phyloP scores from a whole-genome alignment of 805 yeast genomes.

The Spathaspora hagerdaliae region DNA sequence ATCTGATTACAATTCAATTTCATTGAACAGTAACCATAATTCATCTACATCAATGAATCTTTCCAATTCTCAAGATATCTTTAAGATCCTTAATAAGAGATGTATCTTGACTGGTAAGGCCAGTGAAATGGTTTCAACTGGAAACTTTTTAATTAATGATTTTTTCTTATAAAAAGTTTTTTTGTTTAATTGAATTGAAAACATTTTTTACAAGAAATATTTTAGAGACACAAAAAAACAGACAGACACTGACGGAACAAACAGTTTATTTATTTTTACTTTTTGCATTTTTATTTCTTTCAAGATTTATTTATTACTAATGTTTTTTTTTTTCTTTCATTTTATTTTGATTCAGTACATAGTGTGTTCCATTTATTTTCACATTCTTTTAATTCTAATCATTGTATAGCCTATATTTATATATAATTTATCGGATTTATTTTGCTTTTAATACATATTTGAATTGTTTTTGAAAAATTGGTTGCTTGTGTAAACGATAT shows the following conservation, averaged over 20 bases:
- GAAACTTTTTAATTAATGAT: slow-evolving; percentile 39
- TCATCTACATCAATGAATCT: slow-evolving; percentile 18
- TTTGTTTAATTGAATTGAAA: background rate
- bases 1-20: slow-evolving; percentile 15
- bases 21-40: slow-evolving; percentile 5
- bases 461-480: too few species aligned
- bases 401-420: too few species aligned
- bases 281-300: background rate
- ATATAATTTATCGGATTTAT: too few species aligned
- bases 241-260: too few species aligned
- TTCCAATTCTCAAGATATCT: slow-evolving; percentile 17
- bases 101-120: slow-evolving; percentile 38
- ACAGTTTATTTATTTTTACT: background rate
- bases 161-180: slow-evolving; percentile 30
- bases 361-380: too few species aligned
- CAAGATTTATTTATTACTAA: background rate
- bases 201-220: background rate
- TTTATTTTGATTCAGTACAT: too few species aligned
- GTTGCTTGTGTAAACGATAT: too few species aligned
- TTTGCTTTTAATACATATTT: too few species aligned
- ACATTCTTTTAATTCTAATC: too few species aligned
- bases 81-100: slow-evolving; percentile 30
- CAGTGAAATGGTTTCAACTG: slow-evolving; percentile 41
- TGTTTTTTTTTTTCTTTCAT: too few species aligned
- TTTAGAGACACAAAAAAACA: too few species aligned